These are phyloP conservation scores for Diddensiella transvaalensis DNA, from an alignment of 805 yeast species.

Conservation along the genomic window DNA sequence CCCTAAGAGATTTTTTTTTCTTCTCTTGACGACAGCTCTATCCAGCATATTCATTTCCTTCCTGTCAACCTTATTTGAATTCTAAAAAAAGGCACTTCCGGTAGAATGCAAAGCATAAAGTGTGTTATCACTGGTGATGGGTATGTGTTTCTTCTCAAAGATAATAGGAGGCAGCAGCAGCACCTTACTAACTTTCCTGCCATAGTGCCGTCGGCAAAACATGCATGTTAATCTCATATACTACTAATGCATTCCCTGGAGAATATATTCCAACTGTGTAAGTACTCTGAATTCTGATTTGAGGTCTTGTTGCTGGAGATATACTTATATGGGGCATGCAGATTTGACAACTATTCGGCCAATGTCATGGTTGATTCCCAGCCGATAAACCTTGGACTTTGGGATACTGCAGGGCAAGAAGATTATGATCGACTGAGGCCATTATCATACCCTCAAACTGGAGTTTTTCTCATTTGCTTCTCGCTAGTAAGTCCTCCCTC, in stretches of 20 bases:
- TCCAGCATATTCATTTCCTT: too few relatives aligned
- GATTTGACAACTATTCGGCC: constrained; percentile 84
- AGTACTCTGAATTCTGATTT: constrained; percentile 15
- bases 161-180: background rate
- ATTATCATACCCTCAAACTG: constrained; percentile 87
- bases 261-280: constrained; percentile 89
- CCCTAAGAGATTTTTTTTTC: too few relatives aligned
- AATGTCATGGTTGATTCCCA: constrained; percentile 78
- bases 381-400: constrained; percentile 77
- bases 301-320: background rate
- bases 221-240: constrained; percentile 79
- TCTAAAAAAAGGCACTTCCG: too few relatives aligned
- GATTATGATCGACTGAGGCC: constrained; percentile 90
- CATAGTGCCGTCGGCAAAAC: constrained; percentile 86
- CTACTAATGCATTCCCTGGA: constrained; percentile 88
- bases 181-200: background rate
- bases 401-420: constrained; percentile 97
- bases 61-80: too few relatives aligned
- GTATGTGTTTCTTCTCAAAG: too few relatives aligned
- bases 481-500: constrained; percentile 79
- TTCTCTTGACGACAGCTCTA: too few relatives aligned
- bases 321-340: too few relatives aligned
- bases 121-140: constrained; percentile 95
- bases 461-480: constrained; percentile 80
- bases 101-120: constrained; percentile 83